Conservation (phyloP, 2,329 filamentous ascomycete species). For the Phialophora verrucosa region DNA sequence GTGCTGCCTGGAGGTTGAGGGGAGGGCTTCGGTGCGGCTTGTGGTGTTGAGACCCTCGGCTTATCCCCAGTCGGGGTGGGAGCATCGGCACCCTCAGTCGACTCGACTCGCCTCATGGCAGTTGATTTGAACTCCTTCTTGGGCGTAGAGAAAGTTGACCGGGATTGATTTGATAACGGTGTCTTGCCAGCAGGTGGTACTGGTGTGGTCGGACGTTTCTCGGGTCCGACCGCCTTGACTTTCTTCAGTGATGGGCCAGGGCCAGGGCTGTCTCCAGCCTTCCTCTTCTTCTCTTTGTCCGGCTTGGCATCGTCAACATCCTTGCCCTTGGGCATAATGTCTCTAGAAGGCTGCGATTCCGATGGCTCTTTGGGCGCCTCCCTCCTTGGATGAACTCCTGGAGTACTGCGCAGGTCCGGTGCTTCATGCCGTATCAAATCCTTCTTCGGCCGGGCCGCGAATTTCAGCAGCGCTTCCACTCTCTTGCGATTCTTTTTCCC, state of each 20-base stretch:
- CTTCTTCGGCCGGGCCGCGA: constrained; percentile 43
- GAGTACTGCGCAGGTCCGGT: constrained; percentile 4
- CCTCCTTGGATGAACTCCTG: constrained; percentile 22
- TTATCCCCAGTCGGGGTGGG: constrained; percentile 46
- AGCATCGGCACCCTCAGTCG: constrained; percentile 45
- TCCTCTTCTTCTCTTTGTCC: constrained; percentile 35
- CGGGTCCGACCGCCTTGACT: constrained; percentile 38
- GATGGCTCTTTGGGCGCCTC: constrained; percentile 32
- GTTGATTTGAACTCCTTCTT: constrained; percentile 50
- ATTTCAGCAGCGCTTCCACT: constrained; percentile 55
- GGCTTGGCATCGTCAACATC: constrained; percentile 23
- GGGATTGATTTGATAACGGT: constrained; percentile 40
- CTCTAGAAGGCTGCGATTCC: constrained; percentile 36
- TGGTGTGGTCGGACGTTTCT: constrained; percentile 45
- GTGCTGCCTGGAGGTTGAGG: constrained; percentile 29
- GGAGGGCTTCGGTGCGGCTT: constrained; percentile 34
- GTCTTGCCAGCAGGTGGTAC: constrained; percentile 45
- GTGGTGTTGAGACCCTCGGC: constrained; percentile 41
- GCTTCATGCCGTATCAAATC: constrained; percentile 22
- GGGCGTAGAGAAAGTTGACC: constrained; percentile 47
- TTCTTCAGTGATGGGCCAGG: constrained; percentile 38
- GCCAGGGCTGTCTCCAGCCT: constrained; percentile 29
- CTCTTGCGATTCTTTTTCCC: constrained; percentile 56
- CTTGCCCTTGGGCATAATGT: constrained; percentile 15
- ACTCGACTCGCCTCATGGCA: constrained; percentile 49